Base-by-base conservation (phyloP, 2,329 filamentous ascomycete genomes). In the Fusarium luffae region DNA sequence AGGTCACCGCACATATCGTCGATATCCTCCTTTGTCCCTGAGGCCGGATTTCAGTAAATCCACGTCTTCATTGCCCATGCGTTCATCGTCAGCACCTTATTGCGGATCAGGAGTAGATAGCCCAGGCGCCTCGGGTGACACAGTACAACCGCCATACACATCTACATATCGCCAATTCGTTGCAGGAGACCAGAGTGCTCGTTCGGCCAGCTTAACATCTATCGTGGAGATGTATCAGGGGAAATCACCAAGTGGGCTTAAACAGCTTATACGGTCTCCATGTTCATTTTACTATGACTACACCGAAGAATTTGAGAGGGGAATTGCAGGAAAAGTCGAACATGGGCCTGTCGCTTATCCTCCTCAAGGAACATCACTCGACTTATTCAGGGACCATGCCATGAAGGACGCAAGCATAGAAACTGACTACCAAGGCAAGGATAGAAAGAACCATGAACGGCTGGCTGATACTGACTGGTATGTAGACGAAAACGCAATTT, bases 221-320 rank as follows among this genome's bases (percentile, higher is more conserved):
- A 82, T 85, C 54, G 80, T 84, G 13, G 83, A 85, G 60, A 83
- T 85, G 80, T 85, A 86, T 54, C 77, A 76, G 40, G 74, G 74
- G 28, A 61, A 67, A 21, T 66, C 72, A 18, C 54, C 71, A 55
- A 77, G 75, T 43, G 75, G 71, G 21, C 69, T 69, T 34, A 75
- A 71, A 6, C 76, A 73, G 37, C 61, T 72, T 30, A 63, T 77
- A n/a, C 78, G 76, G 58, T 69, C 77, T 47, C 59, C 70, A 37
- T 72, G 79, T 61, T 78, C 82, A 44, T 79, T 83, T 41, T 87
- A 86, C 70, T 86, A 87, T 65, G 85, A 87, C 70, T 87, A 87
- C 70, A 83, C 80, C 19, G 85, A 87, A 67, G 82, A 81, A 5
- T 86, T 86, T 54, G 83, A 85, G 19, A 77, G 74, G 46, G 75